phyloP scores from a whole-genome alignment of 352 stramenopile species.

The Pythium utonaiense region DNA sequence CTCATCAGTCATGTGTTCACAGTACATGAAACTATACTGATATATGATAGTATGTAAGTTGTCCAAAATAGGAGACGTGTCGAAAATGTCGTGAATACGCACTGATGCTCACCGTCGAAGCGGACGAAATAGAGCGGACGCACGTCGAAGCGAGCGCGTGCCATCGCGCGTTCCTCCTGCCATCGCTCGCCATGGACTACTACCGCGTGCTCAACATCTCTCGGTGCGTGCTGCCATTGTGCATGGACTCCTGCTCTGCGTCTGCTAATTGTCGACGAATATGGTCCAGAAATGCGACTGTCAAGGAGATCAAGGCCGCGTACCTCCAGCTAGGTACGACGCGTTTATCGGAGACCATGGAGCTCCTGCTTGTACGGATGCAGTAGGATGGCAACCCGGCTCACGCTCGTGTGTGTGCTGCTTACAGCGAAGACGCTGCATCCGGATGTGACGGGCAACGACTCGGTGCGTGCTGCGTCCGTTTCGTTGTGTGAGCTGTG shows the following conservation, averaged over 20 bases:
- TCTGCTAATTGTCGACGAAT: not conserved
- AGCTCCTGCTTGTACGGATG: no score
- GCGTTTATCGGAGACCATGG: no score
- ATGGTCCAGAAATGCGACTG: constrained; percentile 40
- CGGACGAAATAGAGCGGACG: not conserved
- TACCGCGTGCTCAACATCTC: constrained; percentile 79
- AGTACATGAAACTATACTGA: not conserved
- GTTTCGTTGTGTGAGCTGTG: no score
- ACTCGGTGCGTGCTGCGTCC: constrained; percentile 44
- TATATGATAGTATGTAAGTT: not conserved
- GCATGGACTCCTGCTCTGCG: not conserved
- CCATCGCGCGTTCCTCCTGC: not conserved
- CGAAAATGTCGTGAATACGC: constrained; percentile 13
- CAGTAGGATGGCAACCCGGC: no score
- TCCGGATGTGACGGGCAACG: constrained; percentile 83
- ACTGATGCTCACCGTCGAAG: constrained; percentile 6
- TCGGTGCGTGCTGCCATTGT: constrained; percentile 27
- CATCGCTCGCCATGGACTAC: constrained; percentile 47
- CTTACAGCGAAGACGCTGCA: constrained; percentile 68
- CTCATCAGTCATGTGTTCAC: no score
- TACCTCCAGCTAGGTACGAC: constrained; percentile 73
- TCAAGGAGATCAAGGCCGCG: constrained; percentile 77
- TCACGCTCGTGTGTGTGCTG: not conserved
- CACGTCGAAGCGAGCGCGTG: not conserved
- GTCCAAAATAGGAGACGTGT: not conserved